Evolutionary conservation across 352 stramenopile species (phyloP).

Genomic region (Blastocystis sp.): DNA sequence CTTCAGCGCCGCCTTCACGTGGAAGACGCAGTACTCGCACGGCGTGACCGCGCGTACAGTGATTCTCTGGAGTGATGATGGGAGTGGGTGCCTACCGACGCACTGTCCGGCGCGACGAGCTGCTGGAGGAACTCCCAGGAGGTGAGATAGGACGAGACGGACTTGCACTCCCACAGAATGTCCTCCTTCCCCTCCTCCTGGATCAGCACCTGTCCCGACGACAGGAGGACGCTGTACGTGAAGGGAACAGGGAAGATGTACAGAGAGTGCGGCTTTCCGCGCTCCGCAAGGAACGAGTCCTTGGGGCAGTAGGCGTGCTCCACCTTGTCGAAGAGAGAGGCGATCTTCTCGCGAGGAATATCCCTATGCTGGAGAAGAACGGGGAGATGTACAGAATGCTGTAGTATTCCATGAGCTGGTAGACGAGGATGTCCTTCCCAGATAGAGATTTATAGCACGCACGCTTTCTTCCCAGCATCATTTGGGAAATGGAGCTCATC

Average conservation of each 20-base stretch:
- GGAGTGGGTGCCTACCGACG: neutral
- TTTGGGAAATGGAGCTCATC: conserved; percentile 66
- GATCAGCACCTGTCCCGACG: conserved; percentile 1
- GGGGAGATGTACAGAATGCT: conserved; percentile 5
- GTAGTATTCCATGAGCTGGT: conserved; percentile 30
- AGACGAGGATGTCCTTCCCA: neutral
- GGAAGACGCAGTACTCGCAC: neutral
- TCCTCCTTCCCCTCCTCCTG: neutral
- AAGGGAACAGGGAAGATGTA: neutral
- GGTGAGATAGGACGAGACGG: neutral
- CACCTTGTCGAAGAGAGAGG: conserved; percentile 13
- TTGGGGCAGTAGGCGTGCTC: conserved; percentile 36
- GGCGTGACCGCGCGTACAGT: conserved; percentile 1
- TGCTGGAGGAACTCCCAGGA: conserved; percentile 9
- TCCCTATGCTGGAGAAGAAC: neutral
- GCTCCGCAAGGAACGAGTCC: neutral
- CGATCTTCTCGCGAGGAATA: neutral
- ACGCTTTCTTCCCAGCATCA: conserved; percentile 9
- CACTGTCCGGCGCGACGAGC: neutral
- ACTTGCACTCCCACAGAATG: neutral
- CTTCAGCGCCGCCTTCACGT: no score
- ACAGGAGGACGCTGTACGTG: neutral
- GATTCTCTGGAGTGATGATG: conserved; percentile 1
- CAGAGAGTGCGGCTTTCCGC: neutral
- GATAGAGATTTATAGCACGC: conserved; percentile 7